Conservation (phyloP, 2,329 filamentous ascomycete genomes). For the Juglanconis oblonga region DNA sequence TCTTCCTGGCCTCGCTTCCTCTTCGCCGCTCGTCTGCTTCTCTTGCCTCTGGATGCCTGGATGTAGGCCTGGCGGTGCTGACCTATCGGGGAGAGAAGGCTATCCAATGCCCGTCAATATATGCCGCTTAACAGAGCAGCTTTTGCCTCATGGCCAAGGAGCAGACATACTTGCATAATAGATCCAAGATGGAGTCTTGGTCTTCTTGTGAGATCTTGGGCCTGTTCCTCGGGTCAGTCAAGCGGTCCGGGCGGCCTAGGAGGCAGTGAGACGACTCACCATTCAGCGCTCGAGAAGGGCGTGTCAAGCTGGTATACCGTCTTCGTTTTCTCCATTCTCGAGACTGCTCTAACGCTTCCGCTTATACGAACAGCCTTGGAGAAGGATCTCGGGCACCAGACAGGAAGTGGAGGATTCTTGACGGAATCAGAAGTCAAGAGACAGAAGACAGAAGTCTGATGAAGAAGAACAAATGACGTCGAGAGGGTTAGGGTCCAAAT, state of each 20-base stretch:
- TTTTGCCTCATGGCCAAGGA: constrained; percentile 8
- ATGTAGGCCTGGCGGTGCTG: constrained; percentile 54
- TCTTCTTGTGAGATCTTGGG: constrained; percentile 55
- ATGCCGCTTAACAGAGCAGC: neutral
- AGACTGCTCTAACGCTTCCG: neutral
- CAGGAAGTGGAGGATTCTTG: no score
- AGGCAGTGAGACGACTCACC: constrained; percentile 40
- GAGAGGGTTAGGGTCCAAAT: no score
- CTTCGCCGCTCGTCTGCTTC: constrained; percentile 44
- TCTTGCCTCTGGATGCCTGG: constrained; percentile 59
- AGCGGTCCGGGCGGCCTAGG: neutral
- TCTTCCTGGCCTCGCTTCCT: constrained; percentile 32
- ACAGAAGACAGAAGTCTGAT: no score
- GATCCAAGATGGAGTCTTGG: constrained; percentile 62
- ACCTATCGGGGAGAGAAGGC: constrained; percentile 62
- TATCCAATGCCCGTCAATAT: constrained; percentile 28
- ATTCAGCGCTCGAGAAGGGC: constrained; percentile 58
- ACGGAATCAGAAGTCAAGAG: no score
- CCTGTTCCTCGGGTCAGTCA: constrained; percentile 41
- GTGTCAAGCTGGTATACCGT: constrained; percentile 63
- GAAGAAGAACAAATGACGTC: no score
- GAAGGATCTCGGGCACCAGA: no score
- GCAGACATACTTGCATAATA: constrained; percentile 59
- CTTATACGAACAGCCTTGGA: no score
- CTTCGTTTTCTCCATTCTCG: constrained; percentile 52